Evolutionary conservation across 768 basidiomycete species (phyloP), one percentile per base, ranked within the genome.

Genomic region (Boletellus sp.): DNA sequence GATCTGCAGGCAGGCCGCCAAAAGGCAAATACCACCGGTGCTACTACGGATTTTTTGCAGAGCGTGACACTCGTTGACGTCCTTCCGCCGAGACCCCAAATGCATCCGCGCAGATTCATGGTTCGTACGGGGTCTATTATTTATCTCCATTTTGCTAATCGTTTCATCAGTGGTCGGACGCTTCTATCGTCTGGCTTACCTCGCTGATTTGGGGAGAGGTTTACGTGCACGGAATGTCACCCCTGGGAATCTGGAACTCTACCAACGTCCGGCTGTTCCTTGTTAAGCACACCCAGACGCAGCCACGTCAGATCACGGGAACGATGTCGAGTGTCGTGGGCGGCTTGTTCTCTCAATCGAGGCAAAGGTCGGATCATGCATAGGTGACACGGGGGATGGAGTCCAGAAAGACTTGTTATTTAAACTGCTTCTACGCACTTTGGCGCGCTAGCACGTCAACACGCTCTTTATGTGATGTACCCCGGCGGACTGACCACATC

Each of bases 131-230:
- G 42, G 37, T 37, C 45, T 40, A 38, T 10, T n/a, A 28, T 37
- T 39, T 28, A 20, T 24, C 6, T 38, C 40, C 22, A 50, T 26
- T 2, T n/a, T 31, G 42, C 47, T 48, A 23, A 50, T 36, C 46
- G 47, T 36, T 41, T 8, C 11, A 40, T 9, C 49, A 94, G 90
- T 96, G 94, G 94, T 89, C 93, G 12, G 89, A 94, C 57, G 85
- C 90, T 2, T 94, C 92, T 3, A 75, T 88, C 51, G 78, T 94
- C 16, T 97, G 96, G 95, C 76, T 95, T 33, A 90, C 93, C 4
- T 93, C 90, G 1, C 71, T 97, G 46, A 84, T 94, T 19, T 99
- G 95, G 94, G 94, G 96, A 35, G 91, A 94, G 64, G 80, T 95
- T 17, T 99, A 94, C 63, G 87, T 96, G 19, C 85, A 87, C 41